Evolutionary conservation across 2,329 filamentous ascomycete species (phyloP).

Genomic region (Fusarium decemcellulare): DNA sequence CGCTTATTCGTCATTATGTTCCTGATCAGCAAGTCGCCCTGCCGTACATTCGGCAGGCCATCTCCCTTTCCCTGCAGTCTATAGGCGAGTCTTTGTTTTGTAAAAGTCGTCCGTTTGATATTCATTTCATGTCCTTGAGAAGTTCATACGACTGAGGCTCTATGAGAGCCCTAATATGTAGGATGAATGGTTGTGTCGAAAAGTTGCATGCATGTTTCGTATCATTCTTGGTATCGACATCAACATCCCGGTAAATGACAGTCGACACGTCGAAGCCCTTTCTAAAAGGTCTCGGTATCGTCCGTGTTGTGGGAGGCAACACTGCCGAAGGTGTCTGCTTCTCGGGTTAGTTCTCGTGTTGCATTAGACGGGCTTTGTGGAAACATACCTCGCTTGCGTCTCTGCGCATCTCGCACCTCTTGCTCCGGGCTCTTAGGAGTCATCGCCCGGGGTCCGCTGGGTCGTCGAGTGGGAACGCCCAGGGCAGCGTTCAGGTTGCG

Average conservation of each 20-base stretch:
- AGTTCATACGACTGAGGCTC: slow-evolving; percentile 25
- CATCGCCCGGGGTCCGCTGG: slow-evolving; percentile 73
- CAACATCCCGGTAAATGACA: slow-evolving; percentile 15
- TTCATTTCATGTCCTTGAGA: slow-evolving; percentile 24
- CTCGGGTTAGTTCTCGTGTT: slow-evolving; percentile 19
- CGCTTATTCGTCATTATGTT: slow-evolving; percentile 33
- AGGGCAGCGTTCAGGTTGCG: slow-evolving; percentile 69
- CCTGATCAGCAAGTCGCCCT: slow-evolving; percentile 23
- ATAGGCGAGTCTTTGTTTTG: slow-evolving; percentile 33
- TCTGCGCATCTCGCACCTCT: slow-evolving; percentile 54
- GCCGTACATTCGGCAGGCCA: slow-evolving; percentile 23
- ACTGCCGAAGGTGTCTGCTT: slow-evolving; percentile 55
- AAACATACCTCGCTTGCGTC: slow-evolving; percentile 70
- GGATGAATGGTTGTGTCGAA: slow-evolving; percentile 14
- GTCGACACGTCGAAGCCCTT: slow-evolving; percentile 10
- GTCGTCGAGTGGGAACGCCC: slow-evolving; percentile 66
- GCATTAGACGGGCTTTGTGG: background rate
- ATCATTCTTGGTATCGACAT: slow-evolving; percentile 15
- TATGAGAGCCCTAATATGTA: slow-evolving; percentile 3
- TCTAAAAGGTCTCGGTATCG: slow-evolving; percentile 56
- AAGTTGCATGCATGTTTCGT: slow-evolving; percentile 12
- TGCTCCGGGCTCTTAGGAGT: slow-evolving; percentile 68
- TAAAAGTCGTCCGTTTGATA: slow-evolving; percentile 27
- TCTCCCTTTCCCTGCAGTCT: slow-evolving; percentile 27
- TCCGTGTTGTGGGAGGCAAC: slow-evolving; percentile 53